phyloP scores from a whole-genome alignment of 371 early-diverging fungal genomes.

The Nosema muscidifuracis region DNA sequence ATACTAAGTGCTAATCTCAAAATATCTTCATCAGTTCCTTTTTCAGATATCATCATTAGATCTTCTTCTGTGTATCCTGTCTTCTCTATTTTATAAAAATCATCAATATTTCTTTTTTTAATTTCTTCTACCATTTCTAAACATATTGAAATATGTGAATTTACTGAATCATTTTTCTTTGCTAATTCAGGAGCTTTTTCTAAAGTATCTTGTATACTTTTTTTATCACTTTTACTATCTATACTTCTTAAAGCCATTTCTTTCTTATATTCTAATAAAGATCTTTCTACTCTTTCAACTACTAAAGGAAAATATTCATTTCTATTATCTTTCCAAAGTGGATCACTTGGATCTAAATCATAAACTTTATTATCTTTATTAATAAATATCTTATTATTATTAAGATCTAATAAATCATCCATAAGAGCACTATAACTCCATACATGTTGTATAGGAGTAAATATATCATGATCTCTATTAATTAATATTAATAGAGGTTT shows the following conservation, averaged over 20 bases:
- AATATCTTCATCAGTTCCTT: slow-evolving; percentile 52
- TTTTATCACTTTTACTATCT: slow-evolving; percentile 47
- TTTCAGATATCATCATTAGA: slow-evolving; percentile 45
- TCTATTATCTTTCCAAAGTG: slow-evolving; percentile 85
- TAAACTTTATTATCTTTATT: slow-evolving; percentile 70
- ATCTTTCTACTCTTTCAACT: slow-evolving; percentile 68
- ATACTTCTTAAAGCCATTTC: slow-evolving; percentile 59
- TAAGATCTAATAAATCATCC: slow-evolving; percentile 83
- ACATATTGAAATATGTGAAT: slow-evolving; percentile 95
- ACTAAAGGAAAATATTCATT: slow-evolving; percentile 89
- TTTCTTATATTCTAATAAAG: slow-evolving; percentile 60
- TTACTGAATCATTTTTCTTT: slow-evolving; percentile 80
- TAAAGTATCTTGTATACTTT: slow-evolving; percentile 71
- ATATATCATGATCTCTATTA: slow-evolving; percentile 85
- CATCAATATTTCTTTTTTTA: slow-evolving; percentile 83
- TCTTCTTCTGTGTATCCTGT: slow-evolving; percentile 65
- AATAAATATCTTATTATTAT: slow-evolving; percentile 69
- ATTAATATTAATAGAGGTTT: slow-evolving; percentile 75
- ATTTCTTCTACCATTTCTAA: slow-evolving; percentile 78
- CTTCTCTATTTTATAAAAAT: slow-evolving; percentile 84
- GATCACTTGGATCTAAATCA: slow-evolving; percentile 74
- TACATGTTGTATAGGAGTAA: slow-evolving; percentile 82
- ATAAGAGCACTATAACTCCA: slow-evolving; percentile 94
- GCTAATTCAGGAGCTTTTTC: slow-evolving; percentile 84
- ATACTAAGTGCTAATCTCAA: slow-evolving; percentile 49